Base-by-base conservation (phyloP, 2,329 filamentous ascomycete species). In the Penicillium fuscoglaucum region DNA sequence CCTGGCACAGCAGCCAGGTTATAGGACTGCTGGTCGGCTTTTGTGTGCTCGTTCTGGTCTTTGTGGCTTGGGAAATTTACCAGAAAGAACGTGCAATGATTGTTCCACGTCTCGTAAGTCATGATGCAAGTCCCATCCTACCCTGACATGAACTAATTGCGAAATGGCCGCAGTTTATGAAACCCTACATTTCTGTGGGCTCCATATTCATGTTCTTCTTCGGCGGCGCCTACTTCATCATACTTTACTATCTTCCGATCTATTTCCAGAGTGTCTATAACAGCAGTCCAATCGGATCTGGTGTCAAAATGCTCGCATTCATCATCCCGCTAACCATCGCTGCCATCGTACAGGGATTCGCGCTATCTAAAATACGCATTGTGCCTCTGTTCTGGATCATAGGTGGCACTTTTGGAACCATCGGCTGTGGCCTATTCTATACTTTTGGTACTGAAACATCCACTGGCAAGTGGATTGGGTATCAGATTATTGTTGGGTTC, bases 11-110 rank as follows among this genome's bases (percentile, higher is more conserved):
- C 40, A 63, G 70, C 21, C 67, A 68, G 5, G 77, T 83, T n/a
- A 78, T 83, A 48, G 80, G 78, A 5, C 65, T 72, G 0, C 69
- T 83, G 7, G 71, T 81, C 40, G 76, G 76, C 28, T 80, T 77
- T 47, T 72, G 61, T 17, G 15, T 79, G 6, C 63, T 80, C 49
- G n/a, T 67, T 4, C 58, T 73, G 24, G 61, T 68, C 5, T 78
- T 81, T 51, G 56, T 75, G 1, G 66, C 62, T n/a, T 65, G 72
- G 35, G 75, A 82, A 60, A 69, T 66, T 40, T 76, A 61, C 50
- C 68, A 70, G 10, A 74, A 71, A 8, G 78, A 81, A 24, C 66
- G 71, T 15, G 79, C 79, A 1, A 70, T 80, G 33, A 59, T 82
- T 63, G 51, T 67, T 24, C 62, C 64, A 0, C 71, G 75, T 0